These are phyloP conservation scores for Magnaporthiopsis incrustans DNA, from an alignment of 2,329 filamentous ascomycete species.

Conservation along the genomic window DNA sequence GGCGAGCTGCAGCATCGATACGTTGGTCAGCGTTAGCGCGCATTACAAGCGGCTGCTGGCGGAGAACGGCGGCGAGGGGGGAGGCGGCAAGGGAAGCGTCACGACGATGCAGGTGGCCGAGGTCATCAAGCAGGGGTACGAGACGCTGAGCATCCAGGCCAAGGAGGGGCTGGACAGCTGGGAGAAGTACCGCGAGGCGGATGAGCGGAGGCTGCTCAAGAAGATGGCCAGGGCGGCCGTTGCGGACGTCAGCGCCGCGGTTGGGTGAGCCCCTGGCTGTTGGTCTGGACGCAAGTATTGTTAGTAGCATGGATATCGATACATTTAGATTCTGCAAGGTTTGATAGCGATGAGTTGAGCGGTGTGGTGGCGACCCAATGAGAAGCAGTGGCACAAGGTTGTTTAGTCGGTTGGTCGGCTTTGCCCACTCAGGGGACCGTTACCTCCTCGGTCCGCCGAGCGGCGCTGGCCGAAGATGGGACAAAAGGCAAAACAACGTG, in stretches of 20 bases:
- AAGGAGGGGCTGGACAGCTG: constrained; percentile 80
- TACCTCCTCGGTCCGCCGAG: no score
- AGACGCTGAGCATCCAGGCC: constrained; percentile 84
- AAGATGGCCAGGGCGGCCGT: constrained; percentile 77
- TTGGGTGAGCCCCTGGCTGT: constrained; percentile 27
- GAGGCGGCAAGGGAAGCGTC: constrained; percentile 54
- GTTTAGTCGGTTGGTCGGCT: no score
- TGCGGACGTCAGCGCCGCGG: constrained; percentile 41
- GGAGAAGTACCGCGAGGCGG: constrained; percentile 80
- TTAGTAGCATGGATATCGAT: neutral
- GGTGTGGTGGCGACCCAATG: no score
- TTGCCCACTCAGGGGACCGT: no score
- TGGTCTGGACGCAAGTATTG: neutral
- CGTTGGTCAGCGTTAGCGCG: constrained; percentile 69
- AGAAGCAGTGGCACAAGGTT: no score
- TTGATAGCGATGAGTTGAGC: neutral
- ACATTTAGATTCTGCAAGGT: neutral
- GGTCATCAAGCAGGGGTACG: constrained; percentile 94
- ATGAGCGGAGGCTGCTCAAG: constrained; percentile 78
- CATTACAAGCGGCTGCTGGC: constrained; percentile 84
- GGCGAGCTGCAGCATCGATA: constrained; percentile 67
- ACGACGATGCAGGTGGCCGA: constrained; percentile 78
- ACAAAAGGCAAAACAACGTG: neutral
- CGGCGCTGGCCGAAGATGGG: no score
- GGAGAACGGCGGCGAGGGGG: constrained; percentile 30